Base-by-base conservation (phyloP, 75 land plant genomes). In the Cryptomeria japonica region DNA sequence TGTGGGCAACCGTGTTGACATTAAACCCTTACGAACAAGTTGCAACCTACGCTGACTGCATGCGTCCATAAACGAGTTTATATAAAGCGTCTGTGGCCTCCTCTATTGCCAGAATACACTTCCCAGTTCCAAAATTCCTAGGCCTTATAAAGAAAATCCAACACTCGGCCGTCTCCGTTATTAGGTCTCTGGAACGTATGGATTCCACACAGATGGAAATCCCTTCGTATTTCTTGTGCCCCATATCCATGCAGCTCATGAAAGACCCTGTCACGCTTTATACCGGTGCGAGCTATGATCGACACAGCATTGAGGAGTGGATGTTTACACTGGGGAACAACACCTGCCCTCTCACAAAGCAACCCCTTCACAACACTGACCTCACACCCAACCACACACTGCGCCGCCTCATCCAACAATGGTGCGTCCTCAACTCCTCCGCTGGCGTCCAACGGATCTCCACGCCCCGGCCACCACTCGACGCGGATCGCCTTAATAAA, bases 301-400 rank as follows among this genome's bases (percentile, higher is more conserved):
- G 87, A 5, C 44, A 87, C 34, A 92, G 91, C 89, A 93, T 95
- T 51, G 92, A 93, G 86, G 64, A 88, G 11, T 95, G 96, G 95
- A 58, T 94, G 8, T 79, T 42, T 28, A 78, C 83, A 5, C 49
- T 82, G 38, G 90, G 90, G 88, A 89, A 94, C 61, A 41, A 84
- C 7, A 90, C 93, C 1, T 95, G 96, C 61, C 96, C 96, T 1
- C 90, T 89, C 13, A 95, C 96, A 31, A 93, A 87, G 92, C 93
- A 92, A 87, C 31, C 36, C 14, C 70, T 92, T 42, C 13, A 78
- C 42, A 88, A 42, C 61, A 79, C 87, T 83, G 90, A 93, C 3
- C 85, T 93, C 31, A 93, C 89, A 9, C 94, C 94, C 46, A 93
- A 93, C 56, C 91, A 86, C 89, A 93, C 91, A 31, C 92, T 93